These are phyloP conservation scores for Sisymbrium irio DNA, from an alignment of 345 rosid genomes.

Conservation along the genomic window DNA sequence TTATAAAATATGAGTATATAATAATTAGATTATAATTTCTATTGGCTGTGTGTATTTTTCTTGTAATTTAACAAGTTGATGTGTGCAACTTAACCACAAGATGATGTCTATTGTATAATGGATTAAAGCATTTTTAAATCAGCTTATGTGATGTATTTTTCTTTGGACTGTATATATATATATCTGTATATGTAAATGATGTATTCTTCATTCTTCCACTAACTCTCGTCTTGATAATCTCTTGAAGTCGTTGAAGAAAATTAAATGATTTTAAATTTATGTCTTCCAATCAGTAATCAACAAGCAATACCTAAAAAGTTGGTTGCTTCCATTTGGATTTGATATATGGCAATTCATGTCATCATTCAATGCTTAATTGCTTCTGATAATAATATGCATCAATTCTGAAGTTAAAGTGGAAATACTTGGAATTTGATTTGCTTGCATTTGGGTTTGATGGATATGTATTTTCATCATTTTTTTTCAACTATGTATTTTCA, in stretches of 20 bases:
- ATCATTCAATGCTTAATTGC: conserved; percentile 29
- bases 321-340: conserved; percentile 33
- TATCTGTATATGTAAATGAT: background rate
- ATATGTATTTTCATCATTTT: background rate
- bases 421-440: background rate
- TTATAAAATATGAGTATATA: background rate
- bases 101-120: background rate
- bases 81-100: conserved; percentile 9
- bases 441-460: background rate
- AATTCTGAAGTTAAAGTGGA: conserved; percentile 3
- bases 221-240: conserved; percentile 19
- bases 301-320: conserved; percentile 27
- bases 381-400: conserved; percentile 10
- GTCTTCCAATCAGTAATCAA: conserved; percentile 24
- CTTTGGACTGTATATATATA: background rate
- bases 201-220: conserved; percentile 18
- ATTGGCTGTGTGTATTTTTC: background rate
- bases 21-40: background rate
- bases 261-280: background rate
- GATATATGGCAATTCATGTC: conserved; percentile 8
- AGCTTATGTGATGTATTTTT: conserved; percentile 2
- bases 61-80: conserved; percentile 20
- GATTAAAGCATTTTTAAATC: background rate
- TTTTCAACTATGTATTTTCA: background rate
- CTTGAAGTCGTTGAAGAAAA: conserved; percentile 24